Evolutionary conservation across 768 basidiomycete genomes (phyloP), one percentile per base, ranked within the genome.

Genomic region (Hebeloma cylindrosporum): DNA sequence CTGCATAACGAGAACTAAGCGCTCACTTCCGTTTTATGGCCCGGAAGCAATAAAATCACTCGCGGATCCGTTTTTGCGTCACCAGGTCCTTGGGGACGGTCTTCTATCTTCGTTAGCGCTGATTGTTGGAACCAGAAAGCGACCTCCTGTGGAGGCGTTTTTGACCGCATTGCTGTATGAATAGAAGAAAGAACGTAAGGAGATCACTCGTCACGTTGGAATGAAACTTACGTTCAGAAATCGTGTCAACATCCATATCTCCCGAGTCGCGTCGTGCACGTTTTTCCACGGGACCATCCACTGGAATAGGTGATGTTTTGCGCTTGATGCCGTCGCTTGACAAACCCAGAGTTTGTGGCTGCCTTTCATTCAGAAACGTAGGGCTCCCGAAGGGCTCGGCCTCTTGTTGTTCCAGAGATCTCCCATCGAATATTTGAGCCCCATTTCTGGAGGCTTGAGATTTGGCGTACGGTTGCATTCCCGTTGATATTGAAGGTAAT

Each of bases 11-110:
- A 7, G 25, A 29, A 11, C 23, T 36, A 40, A 35, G 20, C 13
- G 23, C 50, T 28, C 61, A 81, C 83, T 64, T 85, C 83, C 25
- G 81, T 69, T 47, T 75, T 73, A 53, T 90, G 88, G n/a, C 74
- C 79, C 21, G 65, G 60, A 22, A 83, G 64, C 30, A 80, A 57
- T 41, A 75, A 70, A 31, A 78, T 60, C n/a, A 69, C 65, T 27
- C 63, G 58, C 5, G 72, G 62, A 57, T 73, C 63, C 16, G 70
- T 70, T 18, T 58, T 63, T 18, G 71, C 64, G 44, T 77, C 77
- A 11, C 59, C 61, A n/a, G 74, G 70, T 5, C 70, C 69, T 58
- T 70, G 66, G 17, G 61, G 54, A 46, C 70, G 69, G 21, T 53
- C 32, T 54, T 67, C 73, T 1, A 56, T 35, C 48, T 64, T 75